Base-by-base conservation (phyloP, 2,329 filamentous ascomycete genomes). In the Trichoderma koningii region DNA sequence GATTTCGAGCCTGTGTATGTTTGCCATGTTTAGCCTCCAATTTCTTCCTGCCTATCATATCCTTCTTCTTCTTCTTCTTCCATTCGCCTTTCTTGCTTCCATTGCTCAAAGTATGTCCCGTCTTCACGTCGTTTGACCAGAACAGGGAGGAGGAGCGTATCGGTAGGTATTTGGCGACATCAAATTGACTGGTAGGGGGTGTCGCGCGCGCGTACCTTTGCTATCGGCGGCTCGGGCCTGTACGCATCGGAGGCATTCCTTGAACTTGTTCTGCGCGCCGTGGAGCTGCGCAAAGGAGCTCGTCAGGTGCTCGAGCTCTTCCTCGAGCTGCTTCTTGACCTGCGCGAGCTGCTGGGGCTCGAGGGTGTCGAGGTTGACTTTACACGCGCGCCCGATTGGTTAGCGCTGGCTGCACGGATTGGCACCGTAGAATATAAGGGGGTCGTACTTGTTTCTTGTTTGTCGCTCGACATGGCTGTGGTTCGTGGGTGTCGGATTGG, bases 301-400 rank as follows among this genome's bases (percentile, higher is more conserved):
- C 2, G 92, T 96, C 70, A 99, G 87, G 81, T 98, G 94, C 76
- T 97, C 92, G 69, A 99, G 89, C 79, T 99, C 95, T 73, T 95
- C 89, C 77, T 97, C 94, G 70, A 99, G 89, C 77, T 97, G 94
- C 77, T 95, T 93, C 83, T 99, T 97, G 71, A 99, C 89, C 72
- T 92, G 88, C 70, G 87, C 89, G 70, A 99, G 90, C 79, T 97
- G 94, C 70, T 92, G 91, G 28, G 89, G 83, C 71, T 89, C 90
- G 73, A 99, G 89, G 67, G 85, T 87, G 72, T 89, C 87, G 72
- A 99, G 81, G 70, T 84, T 85, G 70, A 87, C 85, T 7, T 2
- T 4, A 23, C 21, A 23, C 21, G 3, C 21, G n/a, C 21, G 1
- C 3, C 17, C 9, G 7, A 30, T 17, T 28, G 19, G 26, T 62